Evolutionary conservation across 1,284 basidiomycete species (phyloP).

Genomic region (Ceratobasidium sp.): DNA sequence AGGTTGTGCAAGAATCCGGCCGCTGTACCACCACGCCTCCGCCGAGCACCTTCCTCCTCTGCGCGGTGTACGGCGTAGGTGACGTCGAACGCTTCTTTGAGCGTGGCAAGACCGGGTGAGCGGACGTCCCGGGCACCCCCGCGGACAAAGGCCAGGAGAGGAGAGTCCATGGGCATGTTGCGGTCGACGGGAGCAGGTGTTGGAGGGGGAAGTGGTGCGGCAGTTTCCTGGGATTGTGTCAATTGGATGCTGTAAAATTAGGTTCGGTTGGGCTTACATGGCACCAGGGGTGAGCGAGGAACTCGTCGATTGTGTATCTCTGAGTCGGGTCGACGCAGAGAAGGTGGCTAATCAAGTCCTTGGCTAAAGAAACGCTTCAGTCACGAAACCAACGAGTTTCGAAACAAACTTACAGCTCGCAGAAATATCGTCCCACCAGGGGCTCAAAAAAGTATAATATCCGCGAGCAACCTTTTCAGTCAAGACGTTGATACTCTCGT

Average conservation of each 20-base stretch:
- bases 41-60: constrained; percentile 95
- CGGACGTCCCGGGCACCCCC: constrained; percentile 79
- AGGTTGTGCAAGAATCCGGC: constrained; percentile 85
- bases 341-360: constrained; percentile 94
- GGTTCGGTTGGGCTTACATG: constrained; percentile 56
- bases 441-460: constrained; percentile 97
- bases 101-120: constrained; percentile 88
- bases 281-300: constrained; percentile 97
- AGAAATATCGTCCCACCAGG: constrained; percentile 99
- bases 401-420: constrained; percentile 66
- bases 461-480: constrained; percentile 99
- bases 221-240: constrained; percentile 56
- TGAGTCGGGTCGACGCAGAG: constrained; percentile 96
- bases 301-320: constrained; percentile 98
- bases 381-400: constrained; percentile 43
- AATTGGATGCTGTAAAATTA: constrained; percentile 50
- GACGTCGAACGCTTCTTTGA: constrained; percentile 99
- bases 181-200: constrained; percentile 63
- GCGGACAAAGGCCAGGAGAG: constrained; percentile 82
- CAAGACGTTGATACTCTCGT: constrained; percentile 97
- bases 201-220: constrained; percentile 69
- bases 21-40: constrained; percentile 76
- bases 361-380: constrained; percentile 66
- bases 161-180: constrained; percentile 86
- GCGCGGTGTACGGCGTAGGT: constrained; percentile 99